These are phyloP conservation scores for Pythium pectinolyticum DNA, from an alignment of 352 stramenopile genomes.

Conservation along the genomic window DNA sequence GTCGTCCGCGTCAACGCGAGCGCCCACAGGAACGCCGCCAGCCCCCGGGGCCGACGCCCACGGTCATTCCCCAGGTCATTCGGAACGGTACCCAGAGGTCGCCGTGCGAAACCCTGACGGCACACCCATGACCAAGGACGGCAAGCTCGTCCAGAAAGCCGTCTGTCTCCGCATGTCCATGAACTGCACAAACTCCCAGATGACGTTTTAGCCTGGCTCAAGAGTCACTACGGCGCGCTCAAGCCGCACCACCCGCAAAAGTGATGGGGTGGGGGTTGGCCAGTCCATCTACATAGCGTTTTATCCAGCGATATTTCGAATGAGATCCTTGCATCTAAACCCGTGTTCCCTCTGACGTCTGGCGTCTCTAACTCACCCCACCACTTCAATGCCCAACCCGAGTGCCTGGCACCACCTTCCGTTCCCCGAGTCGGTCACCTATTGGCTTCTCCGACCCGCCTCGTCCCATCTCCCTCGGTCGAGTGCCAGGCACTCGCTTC, in stretches of 20 bases:
- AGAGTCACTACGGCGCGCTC: not conserved
- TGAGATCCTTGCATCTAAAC: not conserved
- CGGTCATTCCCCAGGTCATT: not conserved
- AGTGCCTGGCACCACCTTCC: not conserved
- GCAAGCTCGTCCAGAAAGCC: too few species aligned
- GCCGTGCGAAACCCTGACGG: not conserved
- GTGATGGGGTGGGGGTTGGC: not conserved
- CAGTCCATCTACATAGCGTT: not conserved
- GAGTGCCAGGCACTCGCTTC: not conserved
- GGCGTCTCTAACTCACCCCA: not conserved
- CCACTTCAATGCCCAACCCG: not conserved
- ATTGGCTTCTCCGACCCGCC: too few species aligned
- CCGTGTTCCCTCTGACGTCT: not conserved
- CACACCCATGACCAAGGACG: not conserved
- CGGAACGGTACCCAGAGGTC: not conserved
- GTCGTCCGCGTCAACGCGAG: not conserved
- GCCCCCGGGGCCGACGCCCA: not conserved
- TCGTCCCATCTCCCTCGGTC: not conserved
- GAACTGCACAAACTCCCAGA: not conserved
- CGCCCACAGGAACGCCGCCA: not conserved
- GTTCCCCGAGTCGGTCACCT: not conserved
- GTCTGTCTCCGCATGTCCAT: not conserved
- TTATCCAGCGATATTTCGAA: slow-evolving; percentile 1
- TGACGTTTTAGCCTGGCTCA: not conserved
- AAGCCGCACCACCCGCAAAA: not conserved